These are phyloP conservation scores for Nemania sp. DNA, from an alignment of 2,329 filamentous ascomycete genomes.

Conservation along the genomic window DNA sequence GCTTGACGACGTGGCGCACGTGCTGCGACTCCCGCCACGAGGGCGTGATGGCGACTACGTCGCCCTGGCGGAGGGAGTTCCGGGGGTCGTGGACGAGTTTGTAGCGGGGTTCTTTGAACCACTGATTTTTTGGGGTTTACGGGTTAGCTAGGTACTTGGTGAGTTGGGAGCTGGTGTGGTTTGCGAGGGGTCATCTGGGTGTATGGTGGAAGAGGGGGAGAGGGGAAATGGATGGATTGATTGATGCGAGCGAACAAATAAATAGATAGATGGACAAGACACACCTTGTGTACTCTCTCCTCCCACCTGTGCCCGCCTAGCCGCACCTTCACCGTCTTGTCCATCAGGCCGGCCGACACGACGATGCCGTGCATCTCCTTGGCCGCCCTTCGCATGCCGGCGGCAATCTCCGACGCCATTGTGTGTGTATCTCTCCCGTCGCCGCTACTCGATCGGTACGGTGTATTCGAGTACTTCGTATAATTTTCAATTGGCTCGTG, in stretches of 20 bases:
- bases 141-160: neutral
- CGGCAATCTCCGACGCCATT: conserved; percentile 38
- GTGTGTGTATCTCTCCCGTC: neutral
- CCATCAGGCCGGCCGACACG: conserved; percentile 81
- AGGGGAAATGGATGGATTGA: neutral
- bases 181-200: neutral
- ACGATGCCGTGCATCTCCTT: conserved; percentile 75
- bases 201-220: neutral
- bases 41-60: conserved; percentile 77
- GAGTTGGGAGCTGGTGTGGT: neutral
- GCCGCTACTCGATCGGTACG: neutral
- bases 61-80: conserved; percentile 77
- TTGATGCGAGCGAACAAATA: neutral
- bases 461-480: neutral
- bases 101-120: conserved; percentile 72
- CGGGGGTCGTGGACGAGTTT: conserved; percentile 84
- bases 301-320: conserved; percentile 80
- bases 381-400: conserved; percentile 57
- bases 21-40: conserved; percentile 73
- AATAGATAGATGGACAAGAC: conserved; percentile 5
- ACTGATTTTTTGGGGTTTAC: conserved; percentile 55
- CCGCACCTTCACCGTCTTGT: conserved; percentile 82
- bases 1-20: conserved; percentile 80
- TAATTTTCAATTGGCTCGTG: neutral
- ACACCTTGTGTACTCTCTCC: conserved; percentile 77